These are phyloP conservation scores for Ganoderma lingzhi DNA, from an alignment of 1,284 basidiomycete genomes.

Conservation along the genomic window DNA sequence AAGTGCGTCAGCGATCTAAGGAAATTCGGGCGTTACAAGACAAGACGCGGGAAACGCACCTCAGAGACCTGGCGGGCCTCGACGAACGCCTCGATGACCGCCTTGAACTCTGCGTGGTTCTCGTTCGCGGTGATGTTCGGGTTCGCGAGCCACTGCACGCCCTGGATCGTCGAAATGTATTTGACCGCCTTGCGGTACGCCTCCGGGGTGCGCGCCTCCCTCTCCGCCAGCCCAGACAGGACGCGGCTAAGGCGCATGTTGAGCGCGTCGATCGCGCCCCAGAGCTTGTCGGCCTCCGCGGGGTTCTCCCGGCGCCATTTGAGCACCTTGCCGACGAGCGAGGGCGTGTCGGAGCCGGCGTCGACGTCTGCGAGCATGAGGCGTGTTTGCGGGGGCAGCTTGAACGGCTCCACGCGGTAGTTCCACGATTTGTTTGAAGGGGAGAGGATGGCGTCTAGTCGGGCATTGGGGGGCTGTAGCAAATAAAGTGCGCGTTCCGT, in stretches of 20 bases:
- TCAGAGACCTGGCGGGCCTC: constrained; percentile 64
- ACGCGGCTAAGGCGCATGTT: constrained; percentile 66
- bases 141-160: constrained; percentile 69
- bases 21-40: neutral
- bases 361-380: constrained; percentile 94
- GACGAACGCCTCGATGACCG: constrained; percentile 61
- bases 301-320: constrained; percentile 81
- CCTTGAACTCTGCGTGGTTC: constrained; percentile 32
- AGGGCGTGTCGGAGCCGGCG: constrained; percentile 93
- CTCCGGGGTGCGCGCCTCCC: constrained; percentile 54
- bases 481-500: neutral
- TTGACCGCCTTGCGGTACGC: constrained; percentile 65
- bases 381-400: constrained; percentile 81
- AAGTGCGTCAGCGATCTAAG: neutral
- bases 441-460: constrained; percentile 61
- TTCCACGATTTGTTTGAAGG: constrained; percentile 74
- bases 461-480: constrained; percentile 17
- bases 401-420: constrained; percentile 71
- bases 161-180: constrained; percentile 64
- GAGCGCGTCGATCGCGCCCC: constrained; percentile 71
- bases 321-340: constrained; percentile 88
- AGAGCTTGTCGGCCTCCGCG: constrained; percentile 67
- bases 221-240: constrained; percentile 57
- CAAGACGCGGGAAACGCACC: constrained; percentile 45
- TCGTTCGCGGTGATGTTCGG: constrained; percentile 55